Evolutionary conservation across 495 filamentous ascomycete species (phyloP).

Genomic region (Penicillium nucicola): DNA sequence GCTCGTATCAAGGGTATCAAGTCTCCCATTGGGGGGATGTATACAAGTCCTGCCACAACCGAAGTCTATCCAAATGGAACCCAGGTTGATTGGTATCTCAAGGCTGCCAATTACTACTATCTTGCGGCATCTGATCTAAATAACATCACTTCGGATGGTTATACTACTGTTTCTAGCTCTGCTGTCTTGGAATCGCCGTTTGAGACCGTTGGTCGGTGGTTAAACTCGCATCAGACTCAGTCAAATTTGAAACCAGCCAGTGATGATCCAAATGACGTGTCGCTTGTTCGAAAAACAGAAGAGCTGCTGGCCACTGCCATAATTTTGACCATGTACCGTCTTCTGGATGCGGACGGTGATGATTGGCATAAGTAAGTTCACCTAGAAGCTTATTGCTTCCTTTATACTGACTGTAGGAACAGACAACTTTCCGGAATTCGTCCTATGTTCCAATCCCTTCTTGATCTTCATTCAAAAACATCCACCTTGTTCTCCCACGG

Average conservation of each 20-base stretch:
- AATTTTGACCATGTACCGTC: constrained; percentile 32
- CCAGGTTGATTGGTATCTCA: constrained; percentile 41
- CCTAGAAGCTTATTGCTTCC: neutral
- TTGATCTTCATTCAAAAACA: constrained; percentile 5
- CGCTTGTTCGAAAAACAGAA: constrained; percentile 26
- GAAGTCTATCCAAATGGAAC: constrained; percentile 37
- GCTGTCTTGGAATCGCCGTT: constrained; percentile 36
- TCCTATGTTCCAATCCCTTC: constrained; percentile 29
- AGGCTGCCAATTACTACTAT: constrained; percentile 43
- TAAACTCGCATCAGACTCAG: constrained; percentile 13
- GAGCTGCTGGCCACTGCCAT: constrained; percentile 29
- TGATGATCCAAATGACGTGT: constrained; percentile 6
- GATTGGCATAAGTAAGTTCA: constrained; percentile 37
- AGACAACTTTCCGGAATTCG: constrained; percentile 35
- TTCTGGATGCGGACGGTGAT: constrained; percentile 32
- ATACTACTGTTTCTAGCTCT: constrained; percentile 32
- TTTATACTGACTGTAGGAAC: neutral
- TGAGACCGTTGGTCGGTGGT: constrained; percentile 27
- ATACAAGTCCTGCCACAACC: constrained; percentile 32
- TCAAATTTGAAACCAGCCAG: neutral
- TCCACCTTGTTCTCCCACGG: constrained; percentile 28
- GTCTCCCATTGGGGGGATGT: constrained; percentile 15
- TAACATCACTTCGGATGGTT: constrained; percentile 27
- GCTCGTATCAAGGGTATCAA: constrained; percentile 36
- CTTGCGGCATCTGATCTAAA: constrained; percentile 32